Conservation (phyloP, 805 yeast genomes). For the Wickerhamiella sergipiensis region DNA sequence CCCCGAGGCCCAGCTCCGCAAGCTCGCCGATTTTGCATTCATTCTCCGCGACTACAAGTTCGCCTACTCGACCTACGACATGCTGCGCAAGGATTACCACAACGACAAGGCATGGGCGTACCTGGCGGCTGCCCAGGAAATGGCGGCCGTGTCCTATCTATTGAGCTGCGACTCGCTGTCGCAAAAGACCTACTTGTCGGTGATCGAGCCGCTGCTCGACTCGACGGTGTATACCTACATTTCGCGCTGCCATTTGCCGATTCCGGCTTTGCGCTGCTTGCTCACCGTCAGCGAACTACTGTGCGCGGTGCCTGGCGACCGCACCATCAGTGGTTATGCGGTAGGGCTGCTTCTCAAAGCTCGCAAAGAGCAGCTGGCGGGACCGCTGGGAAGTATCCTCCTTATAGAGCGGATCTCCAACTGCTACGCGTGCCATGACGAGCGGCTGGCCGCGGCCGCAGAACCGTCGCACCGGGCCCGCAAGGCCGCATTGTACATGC, state of each 20-base stretch:
- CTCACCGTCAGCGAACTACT: constrained; percentile 61
- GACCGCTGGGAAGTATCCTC: constrained; percentile 34
- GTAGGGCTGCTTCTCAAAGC: constrained; percentile 35
- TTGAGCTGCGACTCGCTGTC: constrained; percentile 33
- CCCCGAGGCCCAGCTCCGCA: constrained; percentile 56
- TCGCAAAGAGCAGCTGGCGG: constrained; percentile 27
- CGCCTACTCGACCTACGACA: constrained; percentile 73
- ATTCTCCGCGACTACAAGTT: constrained; percentile 80
- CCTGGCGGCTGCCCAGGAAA: constrained; percentile 77
- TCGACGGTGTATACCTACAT: constrained; percentile 61
- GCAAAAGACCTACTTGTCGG: constrained; percentile 37
- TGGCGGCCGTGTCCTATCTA: constrained; percentile 62
- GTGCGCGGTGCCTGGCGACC: constrained; percentile 28
- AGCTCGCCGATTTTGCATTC: constrained; percentile 84
- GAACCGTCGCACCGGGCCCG: constrained; percentile 38
- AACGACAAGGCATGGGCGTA: constrained; percentile 70
- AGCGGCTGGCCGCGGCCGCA: constrained; percentile 13
- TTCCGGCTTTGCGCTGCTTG: constrained; percentile 57
- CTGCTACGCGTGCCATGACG: constrained; percentile 30
- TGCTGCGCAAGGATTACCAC: constrained; percentile 61
- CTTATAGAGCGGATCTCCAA: constrained; percentile 41
- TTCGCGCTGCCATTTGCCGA: constrained; percentile 54
- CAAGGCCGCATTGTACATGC: constrained; percentile 64
- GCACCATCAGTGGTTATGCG: constrained; percentile 32
- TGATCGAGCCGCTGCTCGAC: constrained; percentile 50